phyloP scores from a whole-genome alignment of 352 stramenopile genomes.

The Halophytophthora batemanensis region DNA sequence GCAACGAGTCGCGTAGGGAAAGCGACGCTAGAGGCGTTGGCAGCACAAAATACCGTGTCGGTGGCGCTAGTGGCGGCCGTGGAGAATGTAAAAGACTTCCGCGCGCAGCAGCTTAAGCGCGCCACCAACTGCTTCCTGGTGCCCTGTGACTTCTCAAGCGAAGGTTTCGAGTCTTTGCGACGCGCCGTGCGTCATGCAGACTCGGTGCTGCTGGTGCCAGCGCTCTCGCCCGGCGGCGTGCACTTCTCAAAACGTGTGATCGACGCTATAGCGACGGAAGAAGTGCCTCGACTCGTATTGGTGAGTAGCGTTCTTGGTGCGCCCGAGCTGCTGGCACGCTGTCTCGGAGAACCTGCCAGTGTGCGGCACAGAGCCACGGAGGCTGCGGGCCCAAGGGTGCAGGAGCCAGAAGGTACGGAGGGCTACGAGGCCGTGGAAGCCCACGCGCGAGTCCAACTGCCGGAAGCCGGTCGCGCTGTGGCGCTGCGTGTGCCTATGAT shows the following conservation, averaged over 20 bases:
- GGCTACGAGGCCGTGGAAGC: constrained; percentile 69
- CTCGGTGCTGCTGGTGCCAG: constrained; percentile 60
- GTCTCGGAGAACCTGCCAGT: constrained; percentile 20
- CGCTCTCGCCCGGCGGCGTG: constrained; percentile 52
- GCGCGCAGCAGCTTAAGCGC: constrained; percentile 49
- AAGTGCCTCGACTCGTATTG: constrained; percentile 54
- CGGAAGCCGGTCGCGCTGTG: constrained; percentile 42
- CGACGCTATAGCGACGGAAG: constrained; percentile 44
- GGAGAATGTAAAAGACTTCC: constrained; percentile 45
- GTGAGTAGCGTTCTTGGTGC: constrained; percentile 64
- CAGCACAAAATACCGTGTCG: constrained; percentile 32
- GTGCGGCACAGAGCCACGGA: constrained; percentile 12
- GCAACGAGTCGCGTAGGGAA: constrained; percentile 65
- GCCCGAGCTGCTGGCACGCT: constrained; percentile 30
- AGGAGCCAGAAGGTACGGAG: constrained; percentile 16
- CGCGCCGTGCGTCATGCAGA: constrained; percentile 68
- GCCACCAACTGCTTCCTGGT: constrained; percentile 52
- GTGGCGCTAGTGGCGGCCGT: constrained; percentile 59
- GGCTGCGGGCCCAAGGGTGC: constrained; percentile 14
- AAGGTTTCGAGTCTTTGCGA: constrained; percentile 38
- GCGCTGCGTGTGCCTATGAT: constrained; percentile 62
- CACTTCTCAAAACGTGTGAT: constrained; percentile 67
- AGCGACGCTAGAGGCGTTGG: constrained; percentile 48
- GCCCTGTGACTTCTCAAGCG: constrained; percentile 49
- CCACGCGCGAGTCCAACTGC: constrained; percentile 41